Evolutionary conservation across 148 eudicot species (phyloP).

Genomic region (Vaccinium darrowii): DNA sequence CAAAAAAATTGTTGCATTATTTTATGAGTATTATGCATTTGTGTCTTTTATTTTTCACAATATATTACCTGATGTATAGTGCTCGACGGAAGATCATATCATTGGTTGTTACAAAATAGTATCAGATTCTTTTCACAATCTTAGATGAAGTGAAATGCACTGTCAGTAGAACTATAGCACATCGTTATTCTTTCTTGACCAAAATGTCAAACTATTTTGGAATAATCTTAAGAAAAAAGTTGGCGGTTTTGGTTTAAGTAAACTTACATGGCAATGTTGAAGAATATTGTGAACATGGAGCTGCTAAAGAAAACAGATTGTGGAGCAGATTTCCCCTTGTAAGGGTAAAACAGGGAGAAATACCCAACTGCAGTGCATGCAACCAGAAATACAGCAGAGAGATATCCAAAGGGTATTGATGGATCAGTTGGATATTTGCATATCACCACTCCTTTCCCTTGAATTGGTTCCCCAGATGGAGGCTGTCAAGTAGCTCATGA

Average conservation of each 20-base stretch:
- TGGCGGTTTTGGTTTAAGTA: not conserved
- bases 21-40: too few relatives aligned
- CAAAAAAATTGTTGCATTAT: too few relatives aligned
- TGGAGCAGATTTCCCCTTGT: constrained; percentile 8
- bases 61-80: too few relatives aligned
- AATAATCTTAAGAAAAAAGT: too few relatives aligned
- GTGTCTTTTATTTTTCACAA: too few relatives aligned
- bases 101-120: too few relatives aligned
- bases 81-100: too few relatives aligned
- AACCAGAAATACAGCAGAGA: not conserved
- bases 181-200: too few relatives aligned
- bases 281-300: not conserved
- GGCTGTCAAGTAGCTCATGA: not conserved
- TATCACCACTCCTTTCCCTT: constrained; percentile 5
- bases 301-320: not conserved
- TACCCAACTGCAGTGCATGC: not conserved
- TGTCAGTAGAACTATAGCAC: too few relatives aligned
- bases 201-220: too few relatives aligned
- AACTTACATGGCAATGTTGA: not conserved
- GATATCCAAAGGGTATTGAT: not conserved
- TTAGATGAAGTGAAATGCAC: too few relatives aligned
- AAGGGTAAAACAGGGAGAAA: constrained; percentile 8
- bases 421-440: constrained; percentile 1
- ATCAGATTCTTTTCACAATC: too few relatives aligned
- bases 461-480: not conserved